These are phyloP conservation scores for Mytilinidion resinicola DNA, from an alignment of 495 filamentous ascomycete species.

Conservation along the genomic window DNA sequence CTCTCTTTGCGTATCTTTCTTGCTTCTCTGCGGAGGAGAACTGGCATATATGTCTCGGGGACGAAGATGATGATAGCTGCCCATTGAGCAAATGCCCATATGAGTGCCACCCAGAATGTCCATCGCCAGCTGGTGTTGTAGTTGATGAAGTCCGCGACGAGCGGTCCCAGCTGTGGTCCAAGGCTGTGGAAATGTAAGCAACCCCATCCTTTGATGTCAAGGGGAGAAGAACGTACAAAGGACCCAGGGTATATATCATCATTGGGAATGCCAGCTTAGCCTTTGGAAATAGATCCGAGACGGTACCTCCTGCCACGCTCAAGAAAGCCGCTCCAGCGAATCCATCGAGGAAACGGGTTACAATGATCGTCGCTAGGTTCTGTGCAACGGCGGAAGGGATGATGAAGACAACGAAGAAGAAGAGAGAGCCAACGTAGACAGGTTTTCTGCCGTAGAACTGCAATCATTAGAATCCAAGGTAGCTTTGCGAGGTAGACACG, in stretches of 20 bases:
- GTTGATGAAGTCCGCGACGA: slow-evolving; percentile 71
- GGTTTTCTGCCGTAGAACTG: slow-evolving; percentile 85
- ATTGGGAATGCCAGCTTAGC: slow-evolving; percentile 66
- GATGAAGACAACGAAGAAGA: slow-evolving; percentile 73
- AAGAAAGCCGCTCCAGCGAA: slow-evolving; percentile 81
- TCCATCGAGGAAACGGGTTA: slow-evolving; percentile 77
- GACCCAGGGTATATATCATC: slow-evolving; percentile 75
- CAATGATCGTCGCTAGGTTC: slow-evolving; percentile 74
- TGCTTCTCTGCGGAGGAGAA: slow-evolving; percentile 69
- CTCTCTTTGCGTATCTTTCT: slow-evolving; percentile 63
- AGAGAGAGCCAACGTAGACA: slow-evolving; percentile 74
- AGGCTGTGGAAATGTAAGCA: slow-evolving; percentile 1
- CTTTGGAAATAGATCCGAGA: slow-evolving; percentile 73
- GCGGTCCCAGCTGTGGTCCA: slow-evolving; percentile 47
- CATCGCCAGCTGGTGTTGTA: slow-evolving; percentile 69
- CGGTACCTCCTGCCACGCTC: slow-evolving; percentile 80
- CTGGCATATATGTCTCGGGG: slow-evolving; percentile 82
- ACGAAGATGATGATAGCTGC: slow-evolving; percentile 61
- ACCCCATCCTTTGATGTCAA: slow-evolving; percentile 29
- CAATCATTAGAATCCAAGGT: neutral
- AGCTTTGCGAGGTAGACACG: neutral
- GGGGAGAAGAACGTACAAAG: slow-evolving; percentile 45
- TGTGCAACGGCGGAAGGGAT: slow-evolving; percentile 80
- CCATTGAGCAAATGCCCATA: slow-evolving; percentile 65
- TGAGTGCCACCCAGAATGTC: slow-evolving; percentile 81